These are phyloP conservation scores for Lodderomyces pseudojiufengensis DNA, from an alignment of 1,139 yeast species.

Conservation along the genomic window DNA sequence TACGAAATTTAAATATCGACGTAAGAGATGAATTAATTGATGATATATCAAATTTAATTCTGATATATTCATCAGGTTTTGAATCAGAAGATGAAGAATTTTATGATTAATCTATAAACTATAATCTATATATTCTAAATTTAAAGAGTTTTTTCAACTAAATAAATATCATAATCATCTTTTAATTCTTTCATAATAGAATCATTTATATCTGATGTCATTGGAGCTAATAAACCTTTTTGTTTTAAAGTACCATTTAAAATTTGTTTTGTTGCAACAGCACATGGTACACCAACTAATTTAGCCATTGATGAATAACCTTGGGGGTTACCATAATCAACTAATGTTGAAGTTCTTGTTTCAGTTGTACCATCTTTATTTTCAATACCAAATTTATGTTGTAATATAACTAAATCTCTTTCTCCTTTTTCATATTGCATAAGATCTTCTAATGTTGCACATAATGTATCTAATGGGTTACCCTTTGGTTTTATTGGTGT, in stretches of 20 bases:
- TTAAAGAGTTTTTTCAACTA: constrained; percentile 75
- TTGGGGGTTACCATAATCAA: constrained; percentile 87
- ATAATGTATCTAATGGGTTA: constrained; percentile 90
- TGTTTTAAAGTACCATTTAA: constrained; percentile 71
- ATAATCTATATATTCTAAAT: not conserved
- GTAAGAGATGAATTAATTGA: constrained; percentile 59
- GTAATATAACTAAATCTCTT: constrained; percentile 91
- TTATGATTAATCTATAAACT: not conserved
- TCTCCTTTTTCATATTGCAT: constrained; percentile 97
- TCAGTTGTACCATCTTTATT: constrained; percentile 92
- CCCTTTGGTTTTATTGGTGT: constrained; percentile 79
- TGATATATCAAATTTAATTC: constrained; percentile 45
- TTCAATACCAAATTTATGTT: constrained; percentile 96
- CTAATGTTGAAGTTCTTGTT: constrained; percentile 91
- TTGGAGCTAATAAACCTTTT: constrained; percentile 89
- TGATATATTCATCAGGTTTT: constrained; percentile 54
- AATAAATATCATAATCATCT: constrained; percentile 82
- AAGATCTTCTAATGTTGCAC: constrained; percentile 92
- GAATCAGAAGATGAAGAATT: constrained; percentile 19
- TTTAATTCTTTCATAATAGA: constrained; percentile 89
- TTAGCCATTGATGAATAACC: constrained; percentile 99
- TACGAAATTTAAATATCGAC: too few relatives aligned
- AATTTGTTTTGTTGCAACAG: constrained; percentile 87
- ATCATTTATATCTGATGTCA: constrained; percentile 82
- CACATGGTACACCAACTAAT: constrained; percentile 97